Conservation (phyloP, 331 rosid species). For the Malus hybrid region DNA sequence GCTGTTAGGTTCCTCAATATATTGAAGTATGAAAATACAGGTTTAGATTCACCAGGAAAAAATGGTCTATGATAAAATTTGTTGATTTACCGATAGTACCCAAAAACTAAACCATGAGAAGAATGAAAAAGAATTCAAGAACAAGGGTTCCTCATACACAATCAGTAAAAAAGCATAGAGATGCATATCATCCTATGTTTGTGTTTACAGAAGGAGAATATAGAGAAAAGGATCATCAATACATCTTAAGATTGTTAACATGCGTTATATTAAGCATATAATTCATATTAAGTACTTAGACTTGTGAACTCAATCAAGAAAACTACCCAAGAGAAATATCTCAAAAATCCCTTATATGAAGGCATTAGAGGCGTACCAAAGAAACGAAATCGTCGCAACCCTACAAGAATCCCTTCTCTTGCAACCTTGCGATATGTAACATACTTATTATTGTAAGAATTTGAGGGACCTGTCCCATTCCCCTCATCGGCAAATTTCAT, state of each 20-base stretch:
- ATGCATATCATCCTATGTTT: not conserved
- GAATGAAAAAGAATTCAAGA: not conserved
- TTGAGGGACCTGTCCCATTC: not conserved
- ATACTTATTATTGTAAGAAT: not conserved
- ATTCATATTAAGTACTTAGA: not conserved
- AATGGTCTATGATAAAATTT: not conserved
- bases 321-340: not conserved
- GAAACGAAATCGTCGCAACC: conserved; percentile 43
- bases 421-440: conserved; percentile 34
- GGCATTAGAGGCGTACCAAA: conserved; percentile 43
- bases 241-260: not conserved
- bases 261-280: not conserved
- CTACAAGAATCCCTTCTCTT: conserved; percentile 60
- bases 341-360: not conserved
- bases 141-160: too few species aligned
- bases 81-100: not conserved
- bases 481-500: conserved; percentile 36
- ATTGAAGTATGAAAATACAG: not conserved
- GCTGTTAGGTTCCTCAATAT: not conserved
- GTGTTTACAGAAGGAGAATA: not conserved
- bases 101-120: not conserved
- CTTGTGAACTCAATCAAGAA: not conserved
- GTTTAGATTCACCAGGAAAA: not conserved
- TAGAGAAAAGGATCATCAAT: not conserved
- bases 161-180: not conserved